Percentiles rank a stretch among this genome's conserved stretches.
Conservation (phyloP, 306 rosid species). For the Vachellia pachyceras region DNA sequence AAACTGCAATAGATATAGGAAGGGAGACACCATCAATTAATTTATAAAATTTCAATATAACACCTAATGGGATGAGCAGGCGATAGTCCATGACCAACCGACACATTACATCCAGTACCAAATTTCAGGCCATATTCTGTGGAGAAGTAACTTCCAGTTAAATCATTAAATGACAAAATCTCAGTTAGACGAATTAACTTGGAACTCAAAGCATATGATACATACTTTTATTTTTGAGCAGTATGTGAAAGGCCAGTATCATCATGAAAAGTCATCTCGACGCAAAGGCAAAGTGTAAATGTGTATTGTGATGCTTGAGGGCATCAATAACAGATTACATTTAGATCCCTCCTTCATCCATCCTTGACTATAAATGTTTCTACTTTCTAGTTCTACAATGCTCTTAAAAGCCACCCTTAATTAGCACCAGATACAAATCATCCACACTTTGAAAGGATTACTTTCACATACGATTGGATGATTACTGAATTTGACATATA, state of each 20-base stretch:
- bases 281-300: background rate
- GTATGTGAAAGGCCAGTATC: background rate
- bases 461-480: background rate
- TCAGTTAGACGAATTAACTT: constrained; percentile 22
- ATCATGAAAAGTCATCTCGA: constrained; percentile 14
- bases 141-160: constrained; percentile 29
- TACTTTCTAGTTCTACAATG: background rate
- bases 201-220: constrained; percentile 11
- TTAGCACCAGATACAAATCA: constrained; percentile 1
- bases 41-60: constrained; percentile 18
- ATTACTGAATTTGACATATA: constrained; percentile 1
- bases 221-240: no score
- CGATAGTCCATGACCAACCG: constrained; percentile 31
- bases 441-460: constrained; percentile 14
- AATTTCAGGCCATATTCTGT: constrained; percentile 11
- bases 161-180: constrained; percentile 10
- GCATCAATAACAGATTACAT: constrained; percentile 14
- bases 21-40: constrained; percentile 29
- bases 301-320: constrained; percentile 1
- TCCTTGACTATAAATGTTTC: background rate
- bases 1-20: constrained; percentile 56
- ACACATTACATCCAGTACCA: constrained; percentile 18
- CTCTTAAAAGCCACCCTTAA: constrained; percentile 5
- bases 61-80: constrained; percentile 21
- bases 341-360: constrained; percentile 16